Conservation (phyloP, 306 rosid species). For the Lathyrus oleraceus region DNA sequence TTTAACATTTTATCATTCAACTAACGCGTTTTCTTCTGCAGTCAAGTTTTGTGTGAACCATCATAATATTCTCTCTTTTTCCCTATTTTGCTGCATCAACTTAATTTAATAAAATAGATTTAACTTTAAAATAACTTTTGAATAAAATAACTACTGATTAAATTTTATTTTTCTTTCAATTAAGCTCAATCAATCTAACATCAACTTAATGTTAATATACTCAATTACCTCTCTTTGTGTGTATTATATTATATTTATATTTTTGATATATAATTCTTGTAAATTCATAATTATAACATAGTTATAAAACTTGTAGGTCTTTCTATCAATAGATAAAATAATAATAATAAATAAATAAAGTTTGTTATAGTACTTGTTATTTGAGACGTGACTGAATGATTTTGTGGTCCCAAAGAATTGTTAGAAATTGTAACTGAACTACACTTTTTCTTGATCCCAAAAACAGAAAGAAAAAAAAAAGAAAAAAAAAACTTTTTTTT, state of each 20-base stretch:
- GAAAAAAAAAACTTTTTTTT: not conserved
- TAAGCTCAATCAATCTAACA: no score
- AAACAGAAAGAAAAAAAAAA: not conserved
- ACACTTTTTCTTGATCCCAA: not conserved
- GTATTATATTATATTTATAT: no score
- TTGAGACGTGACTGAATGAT: constrained; percentile 3
- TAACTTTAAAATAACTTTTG: no score
- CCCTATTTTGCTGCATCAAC: not conserved
- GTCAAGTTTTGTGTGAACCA: constrained; percentile 46
- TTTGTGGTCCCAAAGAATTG: constrained; percentile 32
- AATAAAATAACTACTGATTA: no score
- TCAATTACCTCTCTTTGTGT: no score
- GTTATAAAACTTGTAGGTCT: not conserved
- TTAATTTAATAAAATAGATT: no score
- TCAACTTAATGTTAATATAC: no score
- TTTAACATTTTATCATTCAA: constrained; percentile 21
- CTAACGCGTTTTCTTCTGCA: constrained; percentile 40
- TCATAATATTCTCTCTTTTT: not conserved
- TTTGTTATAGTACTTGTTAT: not conserved
- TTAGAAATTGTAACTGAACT: constrained; percentile 33
- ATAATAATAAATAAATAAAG: not conserved
- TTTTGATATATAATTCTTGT: no score
- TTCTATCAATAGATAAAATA: not conserved
- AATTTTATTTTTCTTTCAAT: no score
- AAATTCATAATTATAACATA: no score